These are phyloP conservation scores for Closterium sp. DNA, from an alignment of 139 green algal genomes.

Conservation along the genomic window DNA sequence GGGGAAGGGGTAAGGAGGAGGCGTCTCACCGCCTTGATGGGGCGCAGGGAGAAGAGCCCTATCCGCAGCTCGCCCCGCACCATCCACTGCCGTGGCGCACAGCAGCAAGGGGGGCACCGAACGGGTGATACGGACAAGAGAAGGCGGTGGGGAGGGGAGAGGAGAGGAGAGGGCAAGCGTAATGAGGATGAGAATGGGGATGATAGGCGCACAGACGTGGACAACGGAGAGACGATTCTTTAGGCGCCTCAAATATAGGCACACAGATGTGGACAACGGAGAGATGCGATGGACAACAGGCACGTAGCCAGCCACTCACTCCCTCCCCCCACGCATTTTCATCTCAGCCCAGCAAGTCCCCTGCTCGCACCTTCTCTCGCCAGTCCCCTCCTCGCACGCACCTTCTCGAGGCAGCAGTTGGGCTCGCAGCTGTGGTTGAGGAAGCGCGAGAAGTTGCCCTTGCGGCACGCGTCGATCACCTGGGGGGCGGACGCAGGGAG, in stretches of 20 bases:
- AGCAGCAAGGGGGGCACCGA: background rate
- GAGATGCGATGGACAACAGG: background rate
- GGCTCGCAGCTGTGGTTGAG: constrained; percentile 98
- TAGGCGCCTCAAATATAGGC: background rate
- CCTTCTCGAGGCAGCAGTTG: constrained; percentile 97
- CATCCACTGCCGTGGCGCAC: constrained; percentile 68
- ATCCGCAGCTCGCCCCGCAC: constrained; percentile 93
- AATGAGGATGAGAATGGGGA: background rate
- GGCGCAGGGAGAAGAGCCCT: constrained; percentile 77
- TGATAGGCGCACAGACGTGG: background rate
- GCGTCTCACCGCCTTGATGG: constrained; percentile 59
- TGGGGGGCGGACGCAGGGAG: background rate
- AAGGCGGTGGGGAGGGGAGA: background rate
- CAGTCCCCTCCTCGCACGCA: background rate
- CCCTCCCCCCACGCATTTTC: no score
- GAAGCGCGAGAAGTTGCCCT: constrained; percentile 92
- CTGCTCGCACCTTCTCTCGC: background rate
- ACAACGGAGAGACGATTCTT: background rate
- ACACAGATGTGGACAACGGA: background rate
- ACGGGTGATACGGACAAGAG: background rate
- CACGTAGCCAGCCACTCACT: no score
- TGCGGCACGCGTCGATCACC: constrained; percentile 87
- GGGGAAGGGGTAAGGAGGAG: background rate
- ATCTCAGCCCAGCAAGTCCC: no score
- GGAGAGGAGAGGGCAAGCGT: background rate